phyloP scores from a whole-genome alignment of 352 stramenopile genomes.

The Aphanomyces astaci region DNA sequence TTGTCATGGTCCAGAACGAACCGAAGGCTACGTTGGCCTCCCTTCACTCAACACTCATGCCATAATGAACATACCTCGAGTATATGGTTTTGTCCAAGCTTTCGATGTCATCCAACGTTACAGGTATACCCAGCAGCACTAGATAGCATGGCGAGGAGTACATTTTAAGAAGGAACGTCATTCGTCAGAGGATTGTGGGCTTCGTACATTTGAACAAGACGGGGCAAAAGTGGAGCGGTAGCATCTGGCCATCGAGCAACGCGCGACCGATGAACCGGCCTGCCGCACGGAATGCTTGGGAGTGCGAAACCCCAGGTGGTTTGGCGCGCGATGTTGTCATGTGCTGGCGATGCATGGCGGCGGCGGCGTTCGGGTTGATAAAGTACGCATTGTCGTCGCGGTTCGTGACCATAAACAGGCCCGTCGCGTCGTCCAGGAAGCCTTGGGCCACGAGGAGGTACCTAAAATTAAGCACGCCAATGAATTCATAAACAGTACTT shows the following conservation, averaged over 20 bases:
- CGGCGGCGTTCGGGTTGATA: constrained; percentile 62
- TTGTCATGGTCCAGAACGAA: constrained; percentile 75
- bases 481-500: constrained; percentile 39
- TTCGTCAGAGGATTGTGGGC: constrained; percentile 74
- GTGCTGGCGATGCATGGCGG: constrained; percentile 41
- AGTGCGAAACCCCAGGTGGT: constrained; percentile 35
- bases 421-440: constrained; percentile 67
- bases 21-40: constrained; percentile 60
- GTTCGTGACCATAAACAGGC: constrained; percentile 72
- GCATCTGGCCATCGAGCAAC: constrained; percentile 74
- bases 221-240: constrained; percentile 59
- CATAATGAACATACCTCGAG: constrained; percentile 35
- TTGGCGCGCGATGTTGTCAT: background rate
- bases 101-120: constrained; percentile 75
- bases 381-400: constrained; percentile 62
- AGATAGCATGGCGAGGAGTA: background rate
- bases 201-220: constrained; percentile 84
- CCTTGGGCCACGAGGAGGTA: constrained; percentile 59
- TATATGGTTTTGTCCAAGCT: constrained; percentile 73
- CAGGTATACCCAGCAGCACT: constrained; percentile 55
- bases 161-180: too few species aligned
- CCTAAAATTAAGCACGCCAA: constrained; percentile 31
- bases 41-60: too few species aligned
- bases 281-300: constrained; percentile 45
- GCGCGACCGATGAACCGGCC: constrained; percentile 58